phyloP scores from a whole-genome alignment of 192 early-diverging fungal genomes.

The Pecoramyces ruminantium region DNA sequence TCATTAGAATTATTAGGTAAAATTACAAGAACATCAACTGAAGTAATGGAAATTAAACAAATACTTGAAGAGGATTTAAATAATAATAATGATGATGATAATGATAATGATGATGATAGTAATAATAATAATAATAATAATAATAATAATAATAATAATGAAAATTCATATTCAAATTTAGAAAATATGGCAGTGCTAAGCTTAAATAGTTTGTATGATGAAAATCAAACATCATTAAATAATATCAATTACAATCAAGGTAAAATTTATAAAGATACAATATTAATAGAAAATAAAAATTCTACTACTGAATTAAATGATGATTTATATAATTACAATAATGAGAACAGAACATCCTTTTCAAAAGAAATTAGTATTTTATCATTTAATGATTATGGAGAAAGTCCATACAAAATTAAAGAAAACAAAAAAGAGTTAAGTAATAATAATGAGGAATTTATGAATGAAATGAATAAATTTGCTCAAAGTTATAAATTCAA shows the following conservation, averaged over 20 bases:
- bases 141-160: too few species aligned
- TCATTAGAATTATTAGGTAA: neutral
- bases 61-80: neutral
- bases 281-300: neutral
- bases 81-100: too few species aligned
- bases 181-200: neutral
- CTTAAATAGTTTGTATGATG: neutral
- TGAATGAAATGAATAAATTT: neutral
- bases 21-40: neutral
- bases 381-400: neutral
- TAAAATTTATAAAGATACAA: neutral
- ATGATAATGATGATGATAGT: too few species aligned
- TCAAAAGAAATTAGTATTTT: neutral
- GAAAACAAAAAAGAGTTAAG: neutral
- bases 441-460: neutral
- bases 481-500: neutral
- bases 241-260: neutral
- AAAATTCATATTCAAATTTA: neutral
- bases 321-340: neutral
- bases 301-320: neutral
- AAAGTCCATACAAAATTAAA: neutral
- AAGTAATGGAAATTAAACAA: neutral
- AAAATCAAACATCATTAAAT: neutral
- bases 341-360: neutral
- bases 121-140: too few species aligned